Percentiles rank a stretch among this genome's conserved stretches.
Evolutionary conservation across 1,284 basidiomycete genomes (phyloP).

Genomic region (Ustanciosporium gigantosporum): DNA sequence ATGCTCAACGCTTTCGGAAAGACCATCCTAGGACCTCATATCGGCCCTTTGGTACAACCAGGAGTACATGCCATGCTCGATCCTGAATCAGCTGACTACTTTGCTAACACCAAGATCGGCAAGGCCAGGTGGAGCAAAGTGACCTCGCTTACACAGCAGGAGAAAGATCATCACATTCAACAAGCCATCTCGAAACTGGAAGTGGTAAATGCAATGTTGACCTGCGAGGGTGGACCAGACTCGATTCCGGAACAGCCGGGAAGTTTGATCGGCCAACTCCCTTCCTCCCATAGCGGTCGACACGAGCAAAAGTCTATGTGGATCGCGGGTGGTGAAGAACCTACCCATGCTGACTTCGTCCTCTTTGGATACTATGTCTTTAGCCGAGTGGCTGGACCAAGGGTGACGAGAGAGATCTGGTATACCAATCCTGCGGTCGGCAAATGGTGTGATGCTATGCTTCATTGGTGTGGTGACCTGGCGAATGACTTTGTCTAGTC

Average conservation of each 20-base stretch:
- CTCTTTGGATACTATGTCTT: constrained; percentile 48
- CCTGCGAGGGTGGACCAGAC: constrained; percentile 15
- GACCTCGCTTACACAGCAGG: constrained; percentile 3
- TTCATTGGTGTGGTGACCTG: constrained; percentile 36
- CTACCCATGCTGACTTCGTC: constrained; percentile 49
- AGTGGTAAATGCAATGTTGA: constrained; percentile 26
- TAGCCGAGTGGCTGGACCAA: constrained; percentile 23
- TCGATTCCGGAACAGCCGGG: not conserved
- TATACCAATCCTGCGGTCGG: constrained; percentile 18
- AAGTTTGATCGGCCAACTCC: not conserved
- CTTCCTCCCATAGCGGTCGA: constrained; percentile 1
- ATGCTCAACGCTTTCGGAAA: constrained; percentile 41
- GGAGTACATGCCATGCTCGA: constrained; percentile 37
- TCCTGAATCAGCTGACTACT: constrained; percentile 34
- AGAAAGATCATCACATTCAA: constrained; percentile 17
- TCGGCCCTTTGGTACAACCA: constrained; percentile 27
- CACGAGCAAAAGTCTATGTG: constrained; percentile 8
- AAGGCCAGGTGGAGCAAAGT: constrained; percentile 25
- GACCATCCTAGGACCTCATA: constrained; percentile 27
- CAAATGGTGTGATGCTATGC: constrained; percentile 37
- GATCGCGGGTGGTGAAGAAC: constrained; percentile 38
- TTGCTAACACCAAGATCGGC: constrained; percentile 44
- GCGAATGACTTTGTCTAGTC: constrained; percentile 32
- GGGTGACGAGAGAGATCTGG: constrained; percentile 38
- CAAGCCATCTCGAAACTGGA: constrained; percentile 28